A percentile compares a stretch with the other conserved stretches of the same genome.
Conservation (phyloP, 306 rosid species). For the Sechiopsis laciniata region DNA sequence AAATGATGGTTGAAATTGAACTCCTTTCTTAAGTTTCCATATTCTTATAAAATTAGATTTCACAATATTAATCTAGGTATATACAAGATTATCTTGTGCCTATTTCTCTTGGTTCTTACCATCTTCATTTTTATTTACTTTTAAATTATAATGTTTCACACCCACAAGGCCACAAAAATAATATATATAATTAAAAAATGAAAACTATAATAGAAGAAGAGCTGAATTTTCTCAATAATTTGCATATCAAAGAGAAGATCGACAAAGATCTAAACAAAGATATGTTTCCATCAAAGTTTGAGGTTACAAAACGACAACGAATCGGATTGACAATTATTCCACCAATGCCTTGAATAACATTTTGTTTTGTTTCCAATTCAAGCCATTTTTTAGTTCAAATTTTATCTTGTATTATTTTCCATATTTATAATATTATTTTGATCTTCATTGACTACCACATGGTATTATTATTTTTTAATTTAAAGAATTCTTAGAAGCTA, state of each 20-base stretch:
- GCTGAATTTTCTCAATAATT: conserved; percentile 5
- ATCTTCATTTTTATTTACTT: too few species aligned
- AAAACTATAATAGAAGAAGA: background rate
- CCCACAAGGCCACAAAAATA: too few species aligned
- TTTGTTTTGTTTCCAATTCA: conserved; percentile 4
- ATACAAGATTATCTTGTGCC: too few species aligned
- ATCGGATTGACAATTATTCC: background rate
- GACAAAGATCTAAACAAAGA: conserved; percentile 13
- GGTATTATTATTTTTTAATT: background rate
- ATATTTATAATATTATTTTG: background rate
- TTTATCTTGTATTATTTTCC: background rate
- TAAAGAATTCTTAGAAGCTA: too few species aligned
- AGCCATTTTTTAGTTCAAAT: background rate
- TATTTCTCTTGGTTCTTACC: too few species aligned
- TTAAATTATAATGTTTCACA: too few species aligned
- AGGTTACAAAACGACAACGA: background rate
- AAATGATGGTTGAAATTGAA: too few species aligned
- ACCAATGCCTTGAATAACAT: background rate
- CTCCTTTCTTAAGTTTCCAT: too few species aligned
- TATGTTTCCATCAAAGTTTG: conserved; percentile 1
- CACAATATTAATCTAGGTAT: too few species aligned
- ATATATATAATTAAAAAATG: background rate
- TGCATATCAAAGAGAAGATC: background rate
- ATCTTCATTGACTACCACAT: background rate
- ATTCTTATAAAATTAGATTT: too few species aligned